Conservation (phyloP, 139 green algal genomes). For the Microglena sp. region DNA sequence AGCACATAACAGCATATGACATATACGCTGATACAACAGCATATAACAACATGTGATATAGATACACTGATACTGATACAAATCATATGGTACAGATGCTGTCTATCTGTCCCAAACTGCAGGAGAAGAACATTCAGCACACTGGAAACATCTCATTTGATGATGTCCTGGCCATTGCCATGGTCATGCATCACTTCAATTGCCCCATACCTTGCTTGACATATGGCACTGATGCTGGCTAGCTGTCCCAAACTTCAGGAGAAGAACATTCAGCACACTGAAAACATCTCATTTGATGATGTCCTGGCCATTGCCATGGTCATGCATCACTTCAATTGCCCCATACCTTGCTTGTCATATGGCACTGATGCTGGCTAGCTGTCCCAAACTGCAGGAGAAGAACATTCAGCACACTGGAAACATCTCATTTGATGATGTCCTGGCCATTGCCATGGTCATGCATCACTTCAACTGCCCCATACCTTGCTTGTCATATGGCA, state of each 20-base stretch:
- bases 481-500: no score
- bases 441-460: conserved; percentile 95
- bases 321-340: conserved; percentile 87
- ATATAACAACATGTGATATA: no score
- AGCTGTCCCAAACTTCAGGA: conserved; percentile 67
- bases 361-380: no score
- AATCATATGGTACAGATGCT: no score
- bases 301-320: conserved; percentile 92
- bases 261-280: conserved; percentile 98
- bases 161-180: conserved; percentile 92
- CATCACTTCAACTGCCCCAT: conserved; percentile 80
- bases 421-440: conserved; percentile 87
- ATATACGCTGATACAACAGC: no score
- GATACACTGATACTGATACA: no score
- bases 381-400: conserved; percentile 75
- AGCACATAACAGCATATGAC: no score
- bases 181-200: conserved; percentile 85
- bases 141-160: conserved; percentile 89
- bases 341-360: no score
- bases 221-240: no score
- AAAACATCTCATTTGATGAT: conserved; percentile 91
- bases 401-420: conserved; percentile 98
- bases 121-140: conserved; percentile 99
- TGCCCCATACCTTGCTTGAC: no score
- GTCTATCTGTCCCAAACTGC: conserved; percentile 15